Conservation (phyloP, 805 yeast genomes). For the Candida silvatica region DNA sequence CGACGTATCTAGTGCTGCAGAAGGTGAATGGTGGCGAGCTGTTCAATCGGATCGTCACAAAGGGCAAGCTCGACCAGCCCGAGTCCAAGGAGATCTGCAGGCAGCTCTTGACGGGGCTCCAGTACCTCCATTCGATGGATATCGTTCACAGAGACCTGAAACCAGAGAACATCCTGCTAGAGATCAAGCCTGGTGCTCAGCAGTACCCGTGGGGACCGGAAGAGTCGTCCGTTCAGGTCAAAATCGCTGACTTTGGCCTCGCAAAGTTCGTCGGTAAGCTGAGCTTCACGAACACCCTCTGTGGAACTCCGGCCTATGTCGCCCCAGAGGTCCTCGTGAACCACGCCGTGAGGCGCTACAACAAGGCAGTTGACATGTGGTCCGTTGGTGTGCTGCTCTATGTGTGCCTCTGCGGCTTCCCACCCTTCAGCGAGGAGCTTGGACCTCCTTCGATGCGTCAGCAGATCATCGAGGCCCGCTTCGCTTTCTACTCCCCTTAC, state of each 20-base stretch:
- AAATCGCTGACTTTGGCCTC: constrained; percentile 78
- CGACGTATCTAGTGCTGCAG: constrained; percentile 60
- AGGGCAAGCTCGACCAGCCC: constrained; percentile 49
- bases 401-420: constrained; percentile 77
- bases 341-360: constrained; percentile 43
- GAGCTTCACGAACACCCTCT: constrained; percentile 66
- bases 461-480: constrained; percentile 58
- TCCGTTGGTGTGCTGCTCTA: constrained; percentile 72
- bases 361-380: constrained; percentile 75
- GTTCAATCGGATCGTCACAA: constrained; percentile 61
- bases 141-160: constrained; percentile 91
- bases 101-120: constrained; percentile 54
- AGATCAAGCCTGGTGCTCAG: constrained; percentile 32
- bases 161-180: constrained; percentile 77
- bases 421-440: constrained; percentile 76
- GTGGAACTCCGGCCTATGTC: constrained; percentile 85
- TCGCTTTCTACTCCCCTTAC: constrained; percentile 70
- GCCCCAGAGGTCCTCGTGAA: constrained; percentile 69
- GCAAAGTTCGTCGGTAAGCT: constrained; percentile 64
- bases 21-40: constrained; percentile 70
- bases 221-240: constrained; percentile 55
- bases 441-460: constrained; percentile 76
- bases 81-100: constrained; percentile 53
- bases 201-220: constrained; percentile 49
- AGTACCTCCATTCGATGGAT: constrained; percentile 85